Evolutionary conservation across 1,139 yeast genomes (phyloP).

Genomic region (Wickerhamomyces sp.): DNA sequence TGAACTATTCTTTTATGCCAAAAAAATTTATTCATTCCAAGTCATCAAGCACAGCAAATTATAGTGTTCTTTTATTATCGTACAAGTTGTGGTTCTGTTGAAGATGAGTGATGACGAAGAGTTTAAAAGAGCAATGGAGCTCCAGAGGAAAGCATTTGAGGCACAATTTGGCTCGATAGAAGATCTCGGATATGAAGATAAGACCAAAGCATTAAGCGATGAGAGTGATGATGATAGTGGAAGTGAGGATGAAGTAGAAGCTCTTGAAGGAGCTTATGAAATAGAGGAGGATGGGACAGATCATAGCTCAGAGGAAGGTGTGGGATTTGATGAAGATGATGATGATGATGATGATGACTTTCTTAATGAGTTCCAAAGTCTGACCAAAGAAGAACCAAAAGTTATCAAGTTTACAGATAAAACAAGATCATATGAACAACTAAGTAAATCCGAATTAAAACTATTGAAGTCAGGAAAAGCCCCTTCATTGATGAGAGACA

Average conservation of each 20-base stretch:
- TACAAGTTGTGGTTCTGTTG: too few species aligned
- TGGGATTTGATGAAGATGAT: conserved; percentile 16
- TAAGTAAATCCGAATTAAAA: conserved; percentile 40
- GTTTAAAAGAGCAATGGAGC: conserved; percentile 45
- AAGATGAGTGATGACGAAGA: conserved; percentile 25
- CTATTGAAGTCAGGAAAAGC: conserved; percentile 35
- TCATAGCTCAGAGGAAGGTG: conserved; percentile 5
- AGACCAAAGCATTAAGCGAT: conserved; percentile 29
- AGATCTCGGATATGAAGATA: conserved; percentile 54
- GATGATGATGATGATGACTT: conserved; percentile 16
- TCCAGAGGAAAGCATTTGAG: conserved; percentile 59
- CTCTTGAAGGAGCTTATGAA: background rate
- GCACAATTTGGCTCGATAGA: conserved; percentile 65
- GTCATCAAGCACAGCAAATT: background rate
- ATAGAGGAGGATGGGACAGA: background rate
- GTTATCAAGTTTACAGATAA: conserved; percentile 44
- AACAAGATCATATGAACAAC: conserved; percentile 26
- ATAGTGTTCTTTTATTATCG: background rate
- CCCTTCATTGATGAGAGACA: conserved; percentile 13
- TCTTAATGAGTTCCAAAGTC: background rate
- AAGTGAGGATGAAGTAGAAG: background rate
- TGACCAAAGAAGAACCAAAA: conserved; percentile 29
- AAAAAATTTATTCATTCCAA: too few species aligned
- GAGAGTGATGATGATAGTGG: background rate
- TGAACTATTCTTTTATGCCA: background rate